Evolutionary conservation across 2,329 filamentous ascomycete genomes (phyloP).

Genomic region (Pseudogymnoascus sp.): DNA sequence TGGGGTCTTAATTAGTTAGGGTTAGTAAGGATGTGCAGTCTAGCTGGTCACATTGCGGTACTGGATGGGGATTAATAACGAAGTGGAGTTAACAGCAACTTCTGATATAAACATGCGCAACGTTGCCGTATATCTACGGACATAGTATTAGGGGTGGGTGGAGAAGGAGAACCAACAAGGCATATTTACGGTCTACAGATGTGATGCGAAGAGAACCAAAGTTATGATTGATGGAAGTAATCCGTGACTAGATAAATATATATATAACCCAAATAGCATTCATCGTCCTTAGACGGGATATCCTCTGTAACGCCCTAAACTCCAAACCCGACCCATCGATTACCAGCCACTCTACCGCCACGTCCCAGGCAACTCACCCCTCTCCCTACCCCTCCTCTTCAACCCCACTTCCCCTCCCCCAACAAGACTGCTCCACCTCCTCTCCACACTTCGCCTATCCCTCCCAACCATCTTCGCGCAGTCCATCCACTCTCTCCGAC

Average conservation of each 20-base stretch:
- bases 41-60: not conserved
- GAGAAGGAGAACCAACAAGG: not conserved
- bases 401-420: constrained; percentile 50
- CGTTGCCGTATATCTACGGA: too few relatives aligned
- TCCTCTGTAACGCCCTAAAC: not conserved
- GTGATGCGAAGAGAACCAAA: not conserved
- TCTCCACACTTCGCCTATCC: constrained; percentile 46
- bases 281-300: constrained; percentile 3
- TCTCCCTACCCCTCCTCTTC: constrained; percentile 37
- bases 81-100: too few relatives aligned
- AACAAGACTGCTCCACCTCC: constrained; percentile 56
- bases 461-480: constrained; percentile 55
- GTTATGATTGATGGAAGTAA: constrained; percentile 6
- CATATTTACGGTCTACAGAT: not conserved
- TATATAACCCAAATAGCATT: constrained; percentile 6
- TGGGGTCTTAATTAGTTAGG: too few relatives aligned
- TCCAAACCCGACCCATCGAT: not conserved
- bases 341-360: constrained; percentile 36
- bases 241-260: not conserved
- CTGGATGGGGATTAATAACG: not conserved
- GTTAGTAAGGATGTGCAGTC: too few relatives aligned
- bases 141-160: not conserved
- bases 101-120: too few relatives aligned
- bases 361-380: constrained; percentile 43
- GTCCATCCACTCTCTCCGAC: constrained; percentile 58